phyloP scores from a whole-genome alignment of 306 rosid genomes.

The Cicer judaicum region DNA sequence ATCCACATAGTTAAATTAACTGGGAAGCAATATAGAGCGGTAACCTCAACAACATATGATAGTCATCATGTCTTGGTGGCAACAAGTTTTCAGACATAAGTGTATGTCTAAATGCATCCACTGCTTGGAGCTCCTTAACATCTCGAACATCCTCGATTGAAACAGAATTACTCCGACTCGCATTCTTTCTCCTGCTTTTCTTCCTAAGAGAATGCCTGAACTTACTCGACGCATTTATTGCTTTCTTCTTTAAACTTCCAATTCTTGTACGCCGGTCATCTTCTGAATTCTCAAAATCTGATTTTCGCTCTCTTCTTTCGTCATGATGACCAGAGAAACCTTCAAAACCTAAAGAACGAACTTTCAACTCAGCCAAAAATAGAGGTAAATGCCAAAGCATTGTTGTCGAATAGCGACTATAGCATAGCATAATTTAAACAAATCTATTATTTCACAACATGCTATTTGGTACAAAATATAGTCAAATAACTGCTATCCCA shows the following conservation, averaged over 20 bases:
- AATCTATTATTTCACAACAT: no score
- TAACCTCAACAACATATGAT: conserved; percentile 83
- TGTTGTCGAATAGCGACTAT: neutral
- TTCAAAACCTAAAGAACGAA: conserved; percentile 68
- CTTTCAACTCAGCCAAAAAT: conserved; percentile 11
- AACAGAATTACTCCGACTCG: conserved; percentile 50
- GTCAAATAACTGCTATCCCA: no score
- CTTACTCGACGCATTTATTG: conserved; percentile 80
- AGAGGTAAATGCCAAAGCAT: conserved; percentile 5
- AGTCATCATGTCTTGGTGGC: conserved; percentile 74
- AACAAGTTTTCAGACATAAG: conserved; percentile 76
- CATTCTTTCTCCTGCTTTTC: conserved; percentile 61
- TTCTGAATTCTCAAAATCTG: conserved; percentile 80
- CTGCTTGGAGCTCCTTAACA: conserved; percentile 74
- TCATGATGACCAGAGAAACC: conserved; percentile 68
- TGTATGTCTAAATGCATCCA: conserved; percentile 73
- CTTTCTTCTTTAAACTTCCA: conserved; percentile 79
- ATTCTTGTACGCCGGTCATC: conserved; percentile 77
- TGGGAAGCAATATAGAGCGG: neutral
- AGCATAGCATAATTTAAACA: no score
- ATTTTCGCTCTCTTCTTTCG: conserved; percentile 73
- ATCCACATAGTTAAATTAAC: neutral
- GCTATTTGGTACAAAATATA: no score
- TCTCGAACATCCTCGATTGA: conserved; percentile 90
- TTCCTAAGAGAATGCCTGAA: conserved; percentile 83